Percentiles rank a stretch among this genome's conserved stretches.
phyloP scores from a whole-genome alignment of 768 basidiomycete species.

The Leucocoprinus leucothites region DNA sequence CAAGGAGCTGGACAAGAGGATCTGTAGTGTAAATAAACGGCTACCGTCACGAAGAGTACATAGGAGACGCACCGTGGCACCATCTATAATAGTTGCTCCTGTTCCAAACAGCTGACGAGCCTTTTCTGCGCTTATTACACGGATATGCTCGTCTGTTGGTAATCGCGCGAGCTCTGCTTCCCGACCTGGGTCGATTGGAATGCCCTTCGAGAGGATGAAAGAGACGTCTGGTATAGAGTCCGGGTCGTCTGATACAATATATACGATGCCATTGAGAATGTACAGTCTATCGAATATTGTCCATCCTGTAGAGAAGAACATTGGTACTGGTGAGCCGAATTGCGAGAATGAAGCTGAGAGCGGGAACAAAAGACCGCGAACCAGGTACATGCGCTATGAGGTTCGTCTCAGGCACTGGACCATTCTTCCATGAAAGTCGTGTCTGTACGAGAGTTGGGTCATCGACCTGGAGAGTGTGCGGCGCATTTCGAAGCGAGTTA shows the following conservation, averaged over 20 bases:
- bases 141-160: slow-evolving; percentile 79
- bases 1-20: slow-evolving; percentile 53
- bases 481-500: slow-evolving; percentile 1
- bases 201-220: slow-evolving; percentile 69
- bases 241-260: slow-evolving; percentile 76
- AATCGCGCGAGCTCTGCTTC: slow-evolving; percentile 55
- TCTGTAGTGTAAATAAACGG: not conserved
- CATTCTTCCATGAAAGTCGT: slow-evolving; percentile 36
- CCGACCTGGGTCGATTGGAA: slow-evolving; percentile 53
- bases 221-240: slow-evolving; percentile 59
- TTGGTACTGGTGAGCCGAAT: not conserved
- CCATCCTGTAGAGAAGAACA: slow-evolving; percentile 67
- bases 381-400: slow-evolving; percentile 78
- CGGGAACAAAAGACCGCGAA: slow-evolving; percentile 24
- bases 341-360: not conserved
- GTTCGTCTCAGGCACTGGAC: slow-evolving; percentile 52
- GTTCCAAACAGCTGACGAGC: slow-evolving; percentile 70
- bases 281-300: slow-evolving; percentile 86
- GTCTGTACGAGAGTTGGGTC: slow-evolving; percentile 19
- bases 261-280: slow-evolving; percentile 76
- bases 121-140: slow-evolving; percentile 64
- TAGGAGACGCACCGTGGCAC: slow-evolving; percentile 54
- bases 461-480: slow-evolving; percentile 15
- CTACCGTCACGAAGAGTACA: not conserved
- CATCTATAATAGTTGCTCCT: slow-evolving; percentile 72